These are phyloP conservation scores for Wickerhamomyces sp. DNA, from an alignment of 1,139 yeast species.

Conservation along the genomic window DNA sequence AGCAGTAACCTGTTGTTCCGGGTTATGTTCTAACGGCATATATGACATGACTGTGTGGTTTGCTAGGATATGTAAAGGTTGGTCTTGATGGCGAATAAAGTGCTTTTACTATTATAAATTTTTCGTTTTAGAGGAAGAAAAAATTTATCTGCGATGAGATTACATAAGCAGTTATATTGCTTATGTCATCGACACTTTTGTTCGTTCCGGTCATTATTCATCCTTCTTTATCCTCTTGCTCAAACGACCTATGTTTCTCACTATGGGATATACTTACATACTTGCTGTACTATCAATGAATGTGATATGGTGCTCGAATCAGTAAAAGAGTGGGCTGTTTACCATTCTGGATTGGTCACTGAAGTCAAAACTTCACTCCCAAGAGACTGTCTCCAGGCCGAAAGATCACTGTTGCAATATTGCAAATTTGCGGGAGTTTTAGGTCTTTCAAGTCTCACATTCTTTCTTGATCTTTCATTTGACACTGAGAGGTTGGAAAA, in stretches of 20 bases:
- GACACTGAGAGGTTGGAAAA: constrained; percentile 27
- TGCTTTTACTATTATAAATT: constrained; percentile 1
- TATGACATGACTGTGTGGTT: constrained; percentile 19
- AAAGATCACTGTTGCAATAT: constrained; percentile 51
- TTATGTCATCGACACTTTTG: not conserved
- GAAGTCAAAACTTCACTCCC: constrained; percentile 50
- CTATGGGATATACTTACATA: no score
- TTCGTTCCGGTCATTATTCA: no score
- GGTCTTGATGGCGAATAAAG: not conserved
- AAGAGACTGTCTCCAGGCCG: constrained; percentile 57
- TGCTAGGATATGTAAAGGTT: not conserved
- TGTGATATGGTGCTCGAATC: no score
- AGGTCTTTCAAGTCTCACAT: constrained; percentile 47
- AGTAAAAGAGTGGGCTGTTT: not conserved
- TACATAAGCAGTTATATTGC: not conserved
- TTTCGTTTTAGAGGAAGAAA: constrained; percentile 4
- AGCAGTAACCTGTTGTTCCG: constrained; percentile 44
- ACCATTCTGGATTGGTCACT: constrained; percentile 26
- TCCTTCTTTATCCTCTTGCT: no score
- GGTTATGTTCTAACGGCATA: constrained; percentile 22
- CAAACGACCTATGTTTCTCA: no score
- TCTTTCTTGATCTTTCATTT: constrained; percentile 45
- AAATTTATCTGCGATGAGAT: constrained; percentile 1
- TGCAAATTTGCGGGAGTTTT: constrained; percentile 46
- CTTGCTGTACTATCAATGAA: no score